A percentile compares a stretch with the other conserved stretches of the same genome.
Evolutionary conservation across 164 flowering plant species (phyloP).

Genomic region (Paratinospora sagittata): DNA sequence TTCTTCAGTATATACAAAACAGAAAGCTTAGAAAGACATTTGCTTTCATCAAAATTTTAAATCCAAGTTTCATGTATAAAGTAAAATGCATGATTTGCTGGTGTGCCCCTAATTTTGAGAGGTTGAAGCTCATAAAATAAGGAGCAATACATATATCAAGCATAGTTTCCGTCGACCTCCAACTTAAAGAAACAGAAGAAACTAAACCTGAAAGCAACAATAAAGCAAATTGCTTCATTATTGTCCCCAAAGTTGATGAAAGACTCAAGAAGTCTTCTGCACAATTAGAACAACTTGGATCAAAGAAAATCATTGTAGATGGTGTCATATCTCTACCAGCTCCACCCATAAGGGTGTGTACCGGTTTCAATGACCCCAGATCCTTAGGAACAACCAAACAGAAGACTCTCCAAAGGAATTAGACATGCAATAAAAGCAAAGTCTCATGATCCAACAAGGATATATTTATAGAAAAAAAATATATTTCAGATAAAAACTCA

Average conservation of each 20-base stretch:
- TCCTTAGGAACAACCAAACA: neutral
- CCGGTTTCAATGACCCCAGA: neutral
- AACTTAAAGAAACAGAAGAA: neutral
- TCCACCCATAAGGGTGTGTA: neutral
- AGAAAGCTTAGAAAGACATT: neutral
- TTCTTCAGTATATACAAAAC: slow-evolving; percentile 6
- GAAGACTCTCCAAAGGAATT: neutral
- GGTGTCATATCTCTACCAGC: neutral
- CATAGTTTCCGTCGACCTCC: neutral
- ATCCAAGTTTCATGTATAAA: neutral
- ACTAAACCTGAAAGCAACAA: neutral
- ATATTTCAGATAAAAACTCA: too few relatives aligned
- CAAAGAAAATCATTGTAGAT: neutral
- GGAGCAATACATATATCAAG: neutral
- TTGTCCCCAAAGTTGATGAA: neutral
- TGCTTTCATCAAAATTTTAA: neutral
- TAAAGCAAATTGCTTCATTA: neutral
- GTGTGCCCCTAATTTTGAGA: neutral
- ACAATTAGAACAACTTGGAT: neutral
- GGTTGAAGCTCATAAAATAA: neutral
- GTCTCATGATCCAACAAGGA: too few relatives aligned
- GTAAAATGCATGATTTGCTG: neutral
- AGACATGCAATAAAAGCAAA: neutral
- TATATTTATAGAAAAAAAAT: too few relatives aligned
- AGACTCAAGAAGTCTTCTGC: too few relatives aligned